phyloP scores from a whole-genome alignment of 192 early-diverging fungal genomes.

The Entomortierella chlamydospora region DNA sequence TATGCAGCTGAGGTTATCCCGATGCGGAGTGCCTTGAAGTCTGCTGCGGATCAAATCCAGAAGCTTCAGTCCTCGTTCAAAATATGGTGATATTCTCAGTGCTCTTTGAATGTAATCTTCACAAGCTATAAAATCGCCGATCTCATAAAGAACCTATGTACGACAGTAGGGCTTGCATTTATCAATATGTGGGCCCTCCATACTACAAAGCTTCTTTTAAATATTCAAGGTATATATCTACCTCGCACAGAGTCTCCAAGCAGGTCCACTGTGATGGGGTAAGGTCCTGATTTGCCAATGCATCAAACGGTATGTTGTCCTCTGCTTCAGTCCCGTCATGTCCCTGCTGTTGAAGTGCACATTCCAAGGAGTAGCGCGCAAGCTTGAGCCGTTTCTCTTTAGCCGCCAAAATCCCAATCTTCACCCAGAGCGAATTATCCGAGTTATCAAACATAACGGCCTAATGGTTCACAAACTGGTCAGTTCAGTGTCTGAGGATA shows the following conservation, averaged over 20 bases:
- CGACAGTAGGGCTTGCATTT: too few relatives aligned
- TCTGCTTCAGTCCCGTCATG: neutral
- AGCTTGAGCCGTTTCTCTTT: conserved; percentile 39
- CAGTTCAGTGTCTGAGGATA: neutral
- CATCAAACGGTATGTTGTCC: neutral
- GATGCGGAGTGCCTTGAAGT: neutral
- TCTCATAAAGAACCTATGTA: conserved; percentile 55
- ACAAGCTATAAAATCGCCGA: conserved; percentile 58
- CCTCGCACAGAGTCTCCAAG: conserved; percentile 46
- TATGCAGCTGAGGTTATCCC: neutral
- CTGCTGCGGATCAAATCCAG: conserved; percentile 14
- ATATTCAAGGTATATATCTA: neutral
- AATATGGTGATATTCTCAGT: conserved; percentile 38
- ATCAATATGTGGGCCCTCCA: neutral
- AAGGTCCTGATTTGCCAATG: conserved; percentile 19
- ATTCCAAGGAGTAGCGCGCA: conserved; percentile 42
- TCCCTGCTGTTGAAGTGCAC: conserved; percentile 11
- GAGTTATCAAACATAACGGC: conserved; percentile 37
- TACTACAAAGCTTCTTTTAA: neutral
- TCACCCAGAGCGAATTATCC: conserved; percentile 43
- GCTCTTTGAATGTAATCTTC: conserved; percentile 44
- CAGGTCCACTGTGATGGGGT: conserved; percentile 46
- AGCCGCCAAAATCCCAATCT: conserved; percentile 38
- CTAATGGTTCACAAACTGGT: neutral
- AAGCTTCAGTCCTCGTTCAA: conserved; percentile 39